Percentiles rank a stretch among this genome's conserved stretches.
phyloP scores from a whole-genome alignment of 1,284 basidiomycete genomes.

The Agroathelia rolfsii region DNA sequence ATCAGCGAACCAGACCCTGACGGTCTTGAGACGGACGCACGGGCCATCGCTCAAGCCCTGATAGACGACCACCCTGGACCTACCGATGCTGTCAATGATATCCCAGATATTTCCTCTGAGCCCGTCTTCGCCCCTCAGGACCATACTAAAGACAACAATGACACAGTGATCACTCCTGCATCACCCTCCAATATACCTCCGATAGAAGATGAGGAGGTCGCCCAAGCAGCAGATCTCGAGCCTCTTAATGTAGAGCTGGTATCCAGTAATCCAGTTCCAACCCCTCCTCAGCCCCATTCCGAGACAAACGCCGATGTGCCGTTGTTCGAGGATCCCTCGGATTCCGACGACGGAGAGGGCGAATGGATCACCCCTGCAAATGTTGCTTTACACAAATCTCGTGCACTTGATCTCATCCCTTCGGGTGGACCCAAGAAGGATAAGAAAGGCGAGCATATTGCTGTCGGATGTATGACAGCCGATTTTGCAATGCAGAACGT shows the following conservation, averaged over 20 bases:
- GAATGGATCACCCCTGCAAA: conserved; percentile 98
- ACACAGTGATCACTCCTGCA: neutral
- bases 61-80: too few relatives aligned
- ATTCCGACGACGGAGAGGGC: conserved; percentile 77
- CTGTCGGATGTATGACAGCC: conserved; percentile 89
- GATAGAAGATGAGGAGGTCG: conserved; percentile 15
- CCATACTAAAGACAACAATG: conserved; percentile 13
- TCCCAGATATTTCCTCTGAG: neutral
- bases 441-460: conserved; percentile 35
- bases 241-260: conserved; percentile 37
- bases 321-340: conserved; percentile 66
- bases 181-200: neutral
- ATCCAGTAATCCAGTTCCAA: conserved; percentile 9
- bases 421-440: conserved; percentile 26
- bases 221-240: conserved; percentile 21
- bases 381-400: conserved; percentile 80
- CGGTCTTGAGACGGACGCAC: neutral
- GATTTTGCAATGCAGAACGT: conserved; percentile 99
- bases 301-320: conserved; percentile 16
- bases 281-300: conserved; percentile 5
- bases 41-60: neutral
- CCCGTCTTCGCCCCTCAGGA: conserved; percentile 6
- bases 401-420: conserved; percentile 74
- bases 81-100: conserved; percentile 9
- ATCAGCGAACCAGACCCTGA: conserved; percentile 1